Evolutionary conservation across 2,329 filamentous ascomycete species (phyloP), one percentile per base, ranked within the genome.

Genomic region (Gaeumannomyces sp.): DNA sequence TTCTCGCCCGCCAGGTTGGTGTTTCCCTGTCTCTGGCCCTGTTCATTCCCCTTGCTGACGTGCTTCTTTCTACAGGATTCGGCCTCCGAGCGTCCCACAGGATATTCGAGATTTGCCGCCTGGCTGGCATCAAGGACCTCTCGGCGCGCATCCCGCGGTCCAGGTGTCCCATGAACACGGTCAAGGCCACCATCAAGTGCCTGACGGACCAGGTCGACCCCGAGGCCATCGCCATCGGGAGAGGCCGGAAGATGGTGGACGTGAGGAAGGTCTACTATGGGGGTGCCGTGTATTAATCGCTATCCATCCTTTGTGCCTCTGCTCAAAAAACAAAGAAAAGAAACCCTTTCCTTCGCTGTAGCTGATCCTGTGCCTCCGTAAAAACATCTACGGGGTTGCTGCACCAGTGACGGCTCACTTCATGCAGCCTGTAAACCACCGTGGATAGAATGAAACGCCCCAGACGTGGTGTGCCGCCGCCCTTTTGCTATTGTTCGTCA

Each of bases 201-300:
- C 81, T 99, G 68, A 85, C 86, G 76, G 90, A 83, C 80, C 95
- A 99, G 80, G 86, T 86, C 67, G 83, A 96, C 73, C 95, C 95
- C 35, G 92, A 98, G 75, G 88, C 94, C 74, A 89, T 99, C 73
- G 95, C 95, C 65, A 85, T 91, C 62, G 94, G 92, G 63, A 82
- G 93, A 69, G 94, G 95, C 67, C 94, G 91, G 85, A 99, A 99
- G 85, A 76, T 99, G 73, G 93, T 99, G 45, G 95, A 99, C 80
- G 92, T 94, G 69, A 84, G 95, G 71, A 97, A 95, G 82, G 95
- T 98, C 73, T 99, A 99, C 81, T 98, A 97, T 78, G 93, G 91
- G 63, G 92, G 92, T 56, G 84, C 83, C 77, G 83, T 89, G 76
- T 84, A 85, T 73, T 86, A 83, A 53, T 53, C 4, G 8, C 6